phyloP scores from a whole-genome alignment of 2,329 filamentous ascomycete genomes.

The Paecilomyces formosus region DNA sequence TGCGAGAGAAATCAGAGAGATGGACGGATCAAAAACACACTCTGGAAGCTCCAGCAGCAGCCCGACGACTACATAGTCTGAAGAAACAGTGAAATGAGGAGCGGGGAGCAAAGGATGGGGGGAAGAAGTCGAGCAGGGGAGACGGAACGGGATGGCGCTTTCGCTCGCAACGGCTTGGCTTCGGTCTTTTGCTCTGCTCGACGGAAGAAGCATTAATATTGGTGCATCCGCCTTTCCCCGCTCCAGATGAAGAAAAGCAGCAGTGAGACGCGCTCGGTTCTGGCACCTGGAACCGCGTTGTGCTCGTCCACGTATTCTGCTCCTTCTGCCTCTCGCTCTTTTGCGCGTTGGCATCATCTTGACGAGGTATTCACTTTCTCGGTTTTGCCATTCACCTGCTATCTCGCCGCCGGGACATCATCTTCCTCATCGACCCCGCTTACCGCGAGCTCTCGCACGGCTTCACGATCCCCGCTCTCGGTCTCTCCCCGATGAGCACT shows the following conservation, averaged over 20 bases:
- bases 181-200: constrained; percentile 1
- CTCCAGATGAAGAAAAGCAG: constrained; percentile 1
- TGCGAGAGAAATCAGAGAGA: constrained; percentile 13
- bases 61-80: constrained; percentile 35
- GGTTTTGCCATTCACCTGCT: background rate
- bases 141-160: constrained; percentile 17
- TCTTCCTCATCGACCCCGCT: background rate
- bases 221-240: constrained; percentile 7
- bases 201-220: background rate
- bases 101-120: constrained; percentile 22
- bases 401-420: background rate
- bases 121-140: constrained; percentile 13
- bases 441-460: background rate
- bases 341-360: background rate
- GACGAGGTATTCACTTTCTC: background rate
- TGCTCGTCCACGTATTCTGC: background rate
- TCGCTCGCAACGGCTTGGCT: constrained; percentile 3
- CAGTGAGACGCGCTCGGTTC: background rate
- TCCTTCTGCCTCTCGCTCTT: background rate
- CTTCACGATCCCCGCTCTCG: background rate
- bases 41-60: constrained; percentile 24
- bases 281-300: background rate
- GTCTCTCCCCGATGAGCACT: background rate
- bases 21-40: constrained; percentile 15
- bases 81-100: constrained; percentile 21